Percentiles rank a stretch among this genome's conserved stretches.
phyloP scores from a whole-genome alignment of 2,329 filamentous ascomycete species.

The Cladophialophora psammophila region DNA sequence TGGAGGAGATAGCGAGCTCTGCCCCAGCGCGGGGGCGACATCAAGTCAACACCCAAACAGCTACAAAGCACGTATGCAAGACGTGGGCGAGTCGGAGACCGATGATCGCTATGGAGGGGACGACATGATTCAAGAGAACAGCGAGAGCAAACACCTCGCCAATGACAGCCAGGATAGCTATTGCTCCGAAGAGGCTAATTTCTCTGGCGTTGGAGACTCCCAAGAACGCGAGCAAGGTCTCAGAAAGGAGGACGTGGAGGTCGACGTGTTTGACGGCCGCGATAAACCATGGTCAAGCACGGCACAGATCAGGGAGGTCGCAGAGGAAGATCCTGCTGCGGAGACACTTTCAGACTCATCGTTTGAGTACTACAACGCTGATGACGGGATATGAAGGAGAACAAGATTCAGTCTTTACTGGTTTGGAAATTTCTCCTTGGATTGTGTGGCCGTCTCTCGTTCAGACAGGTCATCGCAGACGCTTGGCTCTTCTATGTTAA shows the following conservation, averaged over 20 bases:
- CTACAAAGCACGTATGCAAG: background rate
- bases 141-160: background rate
- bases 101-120: slow-evolving; percentile 2
- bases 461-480: background rate
- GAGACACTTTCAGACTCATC: background rate
- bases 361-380: background rate
- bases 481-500: background rate
- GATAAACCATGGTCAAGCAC: background rate
- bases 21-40: background rate
- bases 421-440: background rate
- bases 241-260: background rate
- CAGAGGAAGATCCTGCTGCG: background rate
- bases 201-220: background rate
- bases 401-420: background rate
- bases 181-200: background rate
- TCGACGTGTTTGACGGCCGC: background rate
- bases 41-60: background rate
- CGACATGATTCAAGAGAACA: background rate
- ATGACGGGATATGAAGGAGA: background rate
- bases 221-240: background rate
- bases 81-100: background rate
- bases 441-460: background rate
- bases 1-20: background rate
- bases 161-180: background rate
- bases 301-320: background rate